Evolutionary conservation across 345 rosid genomes (phyloP).

Genomic region (Reutealis trisperma): DNA sequence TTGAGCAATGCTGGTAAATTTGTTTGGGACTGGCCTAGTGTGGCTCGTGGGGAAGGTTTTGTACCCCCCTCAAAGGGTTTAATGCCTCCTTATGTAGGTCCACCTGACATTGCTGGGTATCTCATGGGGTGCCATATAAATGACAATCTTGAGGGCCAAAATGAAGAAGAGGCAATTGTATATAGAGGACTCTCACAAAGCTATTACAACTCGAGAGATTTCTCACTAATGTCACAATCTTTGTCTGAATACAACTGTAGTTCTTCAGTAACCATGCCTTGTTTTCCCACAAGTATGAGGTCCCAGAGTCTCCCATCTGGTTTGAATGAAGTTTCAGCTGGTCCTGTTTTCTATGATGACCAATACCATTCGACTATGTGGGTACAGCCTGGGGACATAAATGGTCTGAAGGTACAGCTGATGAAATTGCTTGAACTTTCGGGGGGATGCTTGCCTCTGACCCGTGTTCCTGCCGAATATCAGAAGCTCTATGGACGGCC

Average conservation of each 20-base stretch:
- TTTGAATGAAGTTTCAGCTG: constrained; percentile 46
- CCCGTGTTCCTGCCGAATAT: constrained; percentile 72
- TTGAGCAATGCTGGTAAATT: constrained; percentile 84
- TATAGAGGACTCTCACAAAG: constrained; percentile 62
- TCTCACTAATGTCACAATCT: constrained; percentile 56
- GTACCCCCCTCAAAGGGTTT: constrained; percentile 49
- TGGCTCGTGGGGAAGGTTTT: constrained; percentile 96
- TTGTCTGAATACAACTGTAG: constrained; percentile 48
- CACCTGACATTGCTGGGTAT: constrained; percentile 47
- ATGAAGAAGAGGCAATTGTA: constrained; percentile 77
- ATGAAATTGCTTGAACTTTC: constrained; percentile 81
- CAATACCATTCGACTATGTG: constrained; percentile 65
- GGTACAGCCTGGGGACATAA: constrained; percentile 92
- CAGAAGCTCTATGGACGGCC: constrained; percentile 77
- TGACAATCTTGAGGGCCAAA: constrained; percentile 48
- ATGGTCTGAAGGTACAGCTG: constrained; percentile 74
- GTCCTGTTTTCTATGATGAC: constrained; percentile 44
- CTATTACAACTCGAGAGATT: constrained; percentile 60
- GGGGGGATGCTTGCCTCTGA: constrained; percentile 79
- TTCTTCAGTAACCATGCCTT: constrained; percentile 39
- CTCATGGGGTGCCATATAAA: constrained; percentile 50
- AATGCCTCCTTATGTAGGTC: constrained; percentile 43
- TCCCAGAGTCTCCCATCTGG: constrained; percentile 62
- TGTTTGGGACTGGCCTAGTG: constrained; percentile 98
- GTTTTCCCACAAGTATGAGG: constrained; percentile 41